Evolutionary conservation across 495 filamentous ascomycete species (phyloP), one percentile per base, ranked within the genome.

Genomic region (Penicillium taxi): DNA sequence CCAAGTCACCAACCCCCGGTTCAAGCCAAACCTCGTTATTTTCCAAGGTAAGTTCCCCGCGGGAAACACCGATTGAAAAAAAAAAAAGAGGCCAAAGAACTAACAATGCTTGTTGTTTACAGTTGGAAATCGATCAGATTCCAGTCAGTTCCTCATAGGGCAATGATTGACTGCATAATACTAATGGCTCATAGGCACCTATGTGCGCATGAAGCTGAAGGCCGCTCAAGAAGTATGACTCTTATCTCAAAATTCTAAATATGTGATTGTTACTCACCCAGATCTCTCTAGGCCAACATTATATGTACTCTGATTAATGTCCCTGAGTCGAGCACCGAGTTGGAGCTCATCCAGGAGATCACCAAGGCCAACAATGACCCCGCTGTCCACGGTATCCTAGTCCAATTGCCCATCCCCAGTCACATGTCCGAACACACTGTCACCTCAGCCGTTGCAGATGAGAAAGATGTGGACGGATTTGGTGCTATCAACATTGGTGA

Each of bases 181-280:
- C 45, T 51, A 35, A 45, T 31, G 23, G 23, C 23, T 6, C 17
- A 7, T 51, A 91, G 84, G 82, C 56, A 96, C 91, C 25, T 98
- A 98, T 84, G 89, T 98, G 59, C 86, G 87, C 66, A 98, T 98
- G 91, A 98, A 98, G 67, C 61, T 96, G 52, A 96, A 95, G 72
- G 91, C 91, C 38, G 91, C 91, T 19, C 74, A 89, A 58, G 90
- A 98, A 75, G 86, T 90, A 67, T 37, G 22, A 28, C 26, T 23
- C 27, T 26, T 32, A 37, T 36, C 4, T 4, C 17, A 9, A 4
- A 15, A 12, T 14, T 7, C 9, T 11, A 6, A 9, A 17, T 12
- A 7, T 36, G 14, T 7, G 11, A 16, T 14, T 35, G 35, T 41
- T 27, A 18, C 41, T 46, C 37, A 45, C 22, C 39, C 45, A 15